phyloP scores from a whole-genome alignment of 2,329 filamentous ascomycete species.

The Colletotrichum spinosum region DNA sequence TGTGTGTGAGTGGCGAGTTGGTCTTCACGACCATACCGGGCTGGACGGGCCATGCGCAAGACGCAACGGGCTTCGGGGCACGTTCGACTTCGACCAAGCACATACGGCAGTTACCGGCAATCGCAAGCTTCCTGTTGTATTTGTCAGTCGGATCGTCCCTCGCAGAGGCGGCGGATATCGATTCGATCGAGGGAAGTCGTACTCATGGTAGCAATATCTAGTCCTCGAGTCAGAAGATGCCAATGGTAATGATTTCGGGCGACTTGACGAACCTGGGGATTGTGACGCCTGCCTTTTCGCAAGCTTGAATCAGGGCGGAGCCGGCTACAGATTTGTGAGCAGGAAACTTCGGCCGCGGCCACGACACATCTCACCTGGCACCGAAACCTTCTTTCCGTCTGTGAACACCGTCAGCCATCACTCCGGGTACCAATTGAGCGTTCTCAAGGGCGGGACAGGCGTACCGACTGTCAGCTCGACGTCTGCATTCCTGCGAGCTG shows the following conservation, averaged over 20 bases:
- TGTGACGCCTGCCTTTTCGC: conserved; percentile 94
- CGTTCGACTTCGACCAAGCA: conserved; percentile 98
- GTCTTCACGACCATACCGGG: conserved; percentile 99
- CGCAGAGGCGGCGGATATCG: conserved; percentile 40
- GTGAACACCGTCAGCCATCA: conserved; percentile 47
- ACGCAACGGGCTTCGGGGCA: conserved; percentile 96
- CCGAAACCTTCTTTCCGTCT: conserved; percentile 98
- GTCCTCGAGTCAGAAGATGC: conserved; percentile 40
- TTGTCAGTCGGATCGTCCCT: conserved; percentile 52
- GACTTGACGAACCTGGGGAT: conserved; percentile 77
- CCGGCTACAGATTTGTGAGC: conserved; percentile 72
- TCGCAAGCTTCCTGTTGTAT: conserved; percentile 85
- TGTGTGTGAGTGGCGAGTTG: conserved; percentile 94
- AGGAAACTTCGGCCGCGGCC: conserved; percentile 31
- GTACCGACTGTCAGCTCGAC: conserved; percentile 96
- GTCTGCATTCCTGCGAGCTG: conserved; percentile 83
- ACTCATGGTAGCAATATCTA: conserved; percentile 99
- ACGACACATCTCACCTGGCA: conserved; percentile 76
- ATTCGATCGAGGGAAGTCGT: conserved; percentile 54
- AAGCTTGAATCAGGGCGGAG: conserved; percentile 97
- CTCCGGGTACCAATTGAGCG: conserved; percentile 45
- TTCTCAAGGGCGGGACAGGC: conserved; percentile 39
- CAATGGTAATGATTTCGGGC: conserved; percentile 15
- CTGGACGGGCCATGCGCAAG: conserved; percentile 98
- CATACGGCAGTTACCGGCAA: conserved; percentile 99